phyloP scores from a whole-genome alignment of 2,329 filamentous ascomycete genomes.

The Truncatella angustata region DNA sequence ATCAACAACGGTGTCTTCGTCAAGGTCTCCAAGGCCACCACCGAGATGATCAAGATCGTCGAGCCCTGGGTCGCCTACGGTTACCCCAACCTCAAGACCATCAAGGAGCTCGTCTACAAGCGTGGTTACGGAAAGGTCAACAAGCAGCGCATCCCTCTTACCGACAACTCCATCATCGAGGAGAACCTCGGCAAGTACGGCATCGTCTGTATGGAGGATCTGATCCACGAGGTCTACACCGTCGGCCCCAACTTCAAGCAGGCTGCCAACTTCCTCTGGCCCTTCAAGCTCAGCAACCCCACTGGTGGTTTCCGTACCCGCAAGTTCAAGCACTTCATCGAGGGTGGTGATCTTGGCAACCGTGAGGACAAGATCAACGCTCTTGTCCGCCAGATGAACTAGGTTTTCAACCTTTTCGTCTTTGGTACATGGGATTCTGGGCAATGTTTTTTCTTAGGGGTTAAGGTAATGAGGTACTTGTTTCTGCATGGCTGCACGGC shows the following conservation, averaged over 20 bases:
- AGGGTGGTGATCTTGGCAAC: conserved; percentile 98
- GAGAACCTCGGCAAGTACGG: conserved; percentile 95
- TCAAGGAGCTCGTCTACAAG: conserved; percentile 99
- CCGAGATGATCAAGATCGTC: conserved; percentile 96
- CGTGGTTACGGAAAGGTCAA: conserved; percentile 98
- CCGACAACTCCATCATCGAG: conserved; percentile 98
- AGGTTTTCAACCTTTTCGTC: conserved; percentile 35
- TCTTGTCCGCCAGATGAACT: conserved; percentile 99
- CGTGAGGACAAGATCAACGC: conserved; percentile 97
- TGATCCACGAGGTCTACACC: conserved; percentile 98
- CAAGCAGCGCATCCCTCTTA: conserved; percentile 95
- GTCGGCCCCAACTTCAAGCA: conserved; percentile 99
- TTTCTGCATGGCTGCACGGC: conserved; percentile 32
- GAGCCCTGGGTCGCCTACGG: conserved; percentile 99
- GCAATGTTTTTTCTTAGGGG: conserved; percentile 10
- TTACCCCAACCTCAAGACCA: conserved; percentile 98
- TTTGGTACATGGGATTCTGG: conserved; percentile 18
- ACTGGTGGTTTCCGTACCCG: conserved; percentile 92
- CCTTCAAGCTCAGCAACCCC: conserved; percentile 99
- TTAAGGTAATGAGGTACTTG: conserved; percentile 29
- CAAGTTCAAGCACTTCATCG: conserved; percentile 99
- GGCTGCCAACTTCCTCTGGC: conserved; percentile 98
- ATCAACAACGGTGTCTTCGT: conserved; percentile 99
- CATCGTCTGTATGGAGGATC: conserved; percentile 98
- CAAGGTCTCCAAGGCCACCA: conserved; percentile 94